These are phyloP conservation scores for Aureococcus anophagefferens DNA, from an alignment of 108 stramenopile species.

Conservation along the genomic window DNA sequence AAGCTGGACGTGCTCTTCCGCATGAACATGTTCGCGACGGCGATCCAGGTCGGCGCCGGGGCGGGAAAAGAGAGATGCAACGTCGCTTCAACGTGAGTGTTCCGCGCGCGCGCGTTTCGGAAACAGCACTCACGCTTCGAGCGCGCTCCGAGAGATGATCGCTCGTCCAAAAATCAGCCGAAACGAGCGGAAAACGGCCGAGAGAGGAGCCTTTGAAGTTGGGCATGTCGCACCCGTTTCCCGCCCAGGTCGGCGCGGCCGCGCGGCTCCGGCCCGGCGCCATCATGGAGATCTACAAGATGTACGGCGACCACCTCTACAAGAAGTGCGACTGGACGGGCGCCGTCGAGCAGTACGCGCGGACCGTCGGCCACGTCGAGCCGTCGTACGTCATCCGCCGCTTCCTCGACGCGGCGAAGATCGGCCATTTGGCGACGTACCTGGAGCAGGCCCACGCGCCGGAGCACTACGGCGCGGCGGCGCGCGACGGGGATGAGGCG, in stretches of 20 bases:
- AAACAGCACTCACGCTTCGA: too few relatives aligned
- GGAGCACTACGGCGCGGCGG: too few relatives aligned
- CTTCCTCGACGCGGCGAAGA: constrained; percentile 79
- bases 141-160: neutral
- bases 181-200: too few relatives aligned
- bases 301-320: constrained; percentile 85
- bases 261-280: constrained; percentile 57
- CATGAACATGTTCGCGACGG: constrained; percentile 76
- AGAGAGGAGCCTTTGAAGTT: too few relatives aligned
- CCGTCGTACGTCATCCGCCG: constrained; percentile 84
- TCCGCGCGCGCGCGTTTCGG: too few relatives aligned
- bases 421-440: constrained; percentile 69
- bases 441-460: constrained; percentile 45
- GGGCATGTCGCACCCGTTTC: too few relatives aligned
- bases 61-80: neutral
- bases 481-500: neutral
- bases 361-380: constrained; percentile 85
- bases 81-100: too few relatives aligned
- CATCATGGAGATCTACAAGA: constrained; percentile 65
- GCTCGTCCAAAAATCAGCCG: neutral
- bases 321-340: constrained; percentile 75
- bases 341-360: constrained; percentile 81
- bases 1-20: constrained; percentile 75
- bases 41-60: constrained; percentile 83
- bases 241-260: too few relatives aligned